Conservation (phyloP, 2,329 filamentous ascomycete genomes). For the Paracoccidioides brasiliensis region DNA sequence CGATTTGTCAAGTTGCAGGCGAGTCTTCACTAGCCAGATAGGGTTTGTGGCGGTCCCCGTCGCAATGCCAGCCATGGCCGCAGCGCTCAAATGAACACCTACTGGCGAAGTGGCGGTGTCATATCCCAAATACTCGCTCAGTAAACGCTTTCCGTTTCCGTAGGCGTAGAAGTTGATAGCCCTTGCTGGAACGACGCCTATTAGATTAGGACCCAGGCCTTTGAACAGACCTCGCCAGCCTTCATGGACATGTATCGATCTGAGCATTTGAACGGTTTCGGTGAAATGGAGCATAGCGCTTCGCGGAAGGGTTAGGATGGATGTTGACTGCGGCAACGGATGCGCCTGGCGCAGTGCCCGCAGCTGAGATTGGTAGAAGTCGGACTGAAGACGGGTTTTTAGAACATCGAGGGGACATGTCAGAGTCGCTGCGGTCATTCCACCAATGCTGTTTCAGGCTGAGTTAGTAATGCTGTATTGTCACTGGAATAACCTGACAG, state of each 20-base stretch:
- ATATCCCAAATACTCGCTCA: slow-evolving; percentile 51
- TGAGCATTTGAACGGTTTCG: slow-evolving; percentile 78
- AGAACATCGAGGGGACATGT: slow-evolving; percentile 87
- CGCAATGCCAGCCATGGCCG: slow-evolving; percentile 63
- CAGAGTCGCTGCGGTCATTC: slow-evolving; percentile 80
- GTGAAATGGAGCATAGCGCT: slow-evolving; percentile 60
- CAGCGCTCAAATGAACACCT: slow-evolving; percentile 66
- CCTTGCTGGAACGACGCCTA: slow-evolving; percentile 78
- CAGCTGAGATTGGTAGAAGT: slow-evolving; percentile 82
- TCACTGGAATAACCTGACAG: neutral
- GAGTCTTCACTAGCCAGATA: slow-evolving; percentile 92
- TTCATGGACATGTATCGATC: slow-evolving; percentile 65
- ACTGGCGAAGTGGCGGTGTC: slow-evolving; percentile 38
- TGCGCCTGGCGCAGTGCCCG: slow-evolving; percentile 51
- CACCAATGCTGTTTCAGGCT: slow-evolving; percentile 50
- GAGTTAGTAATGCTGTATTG: slow-evolving; percentile 7
- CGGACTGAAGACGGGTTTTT: slow-evolving; percentile 82
- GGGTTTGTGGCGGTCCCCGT: slow-evolving; percentile 90
- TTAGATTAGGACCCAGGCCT: slow-evolving; percentile 76
- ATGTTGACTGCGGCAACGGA: slow-evolving; percentile 38
- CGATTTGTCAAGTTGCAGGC: slow-evolving; percentile 82
- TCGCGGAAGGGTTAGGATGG: slow-evolving; percentile 49
- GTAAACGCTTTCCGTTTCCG: slow-evolving; percentile 75
- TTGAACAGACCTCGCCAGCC: slow-evolving; percentile 85
- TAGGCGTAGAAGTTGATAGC: slow-evolving; percentile 93